Evolutionary conservation across 78 protist species (phyloP), one percentile per base, ranked within the genome.

Genomic region (Dictyostelium intermedium): DNA sequence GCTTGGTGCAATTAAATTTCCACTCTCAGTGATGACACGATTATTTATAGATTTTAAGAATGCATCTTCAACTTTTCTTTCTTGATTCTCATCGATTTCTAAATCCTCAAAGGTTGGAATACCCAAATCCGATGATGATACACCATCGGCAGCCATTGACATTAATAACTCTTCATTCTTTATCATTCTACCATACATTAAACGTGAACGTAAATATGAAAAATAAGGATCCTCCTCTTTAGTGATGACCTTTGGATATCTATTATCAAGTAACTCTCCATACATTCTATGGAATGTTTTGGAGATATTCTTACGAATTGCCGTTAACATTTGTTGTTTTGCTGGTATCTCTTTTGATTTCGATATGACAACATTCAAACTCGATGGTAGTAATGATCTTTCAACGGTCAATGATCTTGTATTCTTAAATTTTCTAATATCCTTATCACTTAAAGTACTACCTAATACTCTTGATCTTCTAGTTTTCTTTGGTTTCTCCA

Each of bases 311-410:
- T 11, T 45, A 45, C 84, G 63, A 45, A 79, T 45, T 20, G 84
- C 37, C 13, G 18, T 30, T 79, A 79, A 45, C 56, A 45, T 14
- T 45, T 23, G 50, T 34, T 77, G 83, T 77, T 77, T 77, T 77
- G 60, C 32, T 77, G 83, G 43, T 10, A 77, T 23, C 27, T 77
- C 83, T n/a, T 77, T 77, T 6, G 83, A 37, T 41, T 77, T 77
- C 20, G 27, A 0, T 5, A 77, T 25, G 1, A 77, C 60, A 73
- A 73, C 41, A 32, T 8, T 32, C 5, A 34, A 34, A 32, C 37
- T 25, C 13, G n/a, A 16, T 34, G 80, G 80, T 32, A 73, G 18
- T 41, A 35, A 34, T 77, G 83, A 9, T 39, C 60, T 35, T 45
- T 77, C 83, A 5, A 35, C 32, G 0, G 8, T 9, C 25, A 77